phyloP scores from a whole-genome alignment of 2,329 filamentous ascomycete genomes.

The Penicillium sp. region DNA sequence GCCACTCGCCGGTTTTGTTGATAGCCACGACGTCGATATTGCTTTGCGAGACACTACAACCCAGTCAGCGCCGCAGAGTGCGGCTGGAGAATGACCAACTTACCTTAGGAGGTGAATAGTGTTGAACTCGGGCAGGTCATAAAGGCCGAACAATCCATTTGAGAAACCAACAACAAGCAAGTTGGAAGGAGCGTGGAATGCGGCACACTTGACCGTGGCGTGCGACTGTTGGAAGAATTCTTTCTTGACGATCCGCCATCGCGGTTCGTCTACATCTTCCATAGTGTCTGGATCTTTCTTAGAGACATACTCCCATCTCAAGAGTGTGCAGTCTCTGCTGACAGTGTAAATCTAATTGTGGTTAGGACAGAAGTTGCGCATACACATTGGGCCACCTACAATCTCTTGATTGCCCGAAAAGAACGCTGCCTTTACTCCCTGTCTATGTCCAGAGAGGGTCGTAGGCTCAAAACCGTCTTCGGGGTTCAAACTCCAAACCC shows the following conservation, averaged over 20 bases:
- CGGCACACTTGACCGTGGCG: conserved; percentile 85
- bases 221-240: conserved; percentile 94
- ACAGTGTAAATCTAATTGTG: conserved; percentile 76
- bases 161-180: conserved; percentile 97
- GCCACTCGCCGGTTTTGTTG: conserved; percentile 93
- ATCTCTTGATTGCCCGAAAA: conserved; percentile 94
- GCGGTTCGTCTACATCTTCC: conserved; percentile 69
- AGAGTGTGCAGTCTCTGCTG: conserved; percentile 96
- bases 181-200: conserved; percentile 83
- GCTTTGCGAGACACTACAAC: conserved; percentile 87
- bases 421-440: conserved; percentile 91
- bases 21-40: conserved; percentile 94
- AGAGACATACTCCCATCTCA: conserved; percentile 84
- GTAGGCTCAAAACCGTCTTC: conserved; percentile 91
- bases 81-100: background rate
- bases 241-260: conserved; percentile 89
- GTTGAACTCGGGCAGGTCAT: conserved; percentile 95
- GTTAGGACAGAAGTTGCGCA: conserved; percentile 22
- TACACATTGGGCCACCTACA: conserved; percentile 36
- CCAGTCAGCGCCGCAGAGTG: conserved; percentile 11
- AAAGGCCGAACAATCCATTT: conserved; percentile 89
- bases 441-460: conserved; percentile 86
- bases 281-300: conserved; percentile 65
- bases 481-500: conserved; percentile 90
- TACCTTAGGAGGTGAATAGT: conserved; percentile 81